phyloP scores from a whole-genome alignment of 2,329 filamentous ascomycete genomes.

The Capronia epimyces region DNA sequence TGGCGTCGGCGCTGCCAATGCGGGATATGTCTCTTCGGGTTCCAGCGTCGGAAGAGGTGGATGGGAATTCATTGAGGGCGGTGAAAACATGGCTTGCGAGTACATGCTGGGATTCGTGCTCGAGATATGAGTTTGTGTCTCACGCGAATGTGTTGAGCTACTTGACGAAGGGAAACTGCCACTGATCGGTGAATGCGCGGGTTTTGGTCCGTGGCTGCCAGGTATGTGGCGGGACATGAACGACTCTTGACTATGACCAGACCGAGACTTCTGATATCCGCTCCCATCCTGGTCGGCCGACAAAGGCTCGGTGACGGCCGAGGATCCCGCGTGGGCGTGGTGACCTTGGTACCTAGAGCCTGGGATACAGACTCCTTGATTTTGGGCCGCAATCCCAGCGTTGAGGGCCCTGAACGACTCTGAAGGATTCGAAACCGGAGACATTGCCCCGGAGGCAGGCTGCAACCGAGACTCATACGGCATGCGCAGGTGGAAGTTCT shows the following conservation, averaged over 20 bases:
- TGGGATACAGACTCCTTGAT: constrained; percentile 34
- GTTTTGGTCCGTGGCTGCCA: constrained; percentile 24
- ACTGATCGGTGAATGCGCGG: constrained; percentile 34
- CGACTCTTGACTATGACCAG: constrained; percentile 34
- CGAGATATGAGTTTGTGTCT: constrained; percentile 14
- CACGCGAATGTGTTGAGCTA: constrained; percentile 26
- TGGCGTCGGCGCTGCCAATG: constrained; percentile 22
- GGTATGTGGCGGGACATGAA: not conserved
- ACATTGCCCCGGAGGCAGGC: constrained; percentile 44
- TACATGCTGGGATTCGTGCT: constrained; percentile 15
- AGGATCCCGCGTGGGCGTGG: constrained; percentile 30
- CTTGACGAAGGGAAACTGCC: constrained; percentile 31
- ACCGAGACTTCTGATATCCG: constrained; percentile 20
- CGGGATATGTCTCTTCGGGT: constrained; percentile 23
- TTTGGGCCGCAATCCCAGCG: constrained; percentile 31
- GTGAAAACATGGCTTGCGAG: constrained; percentile 40
- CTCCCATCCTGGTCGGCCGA: constrained; percentile 4
- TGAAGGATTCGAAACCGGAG: constrained; percentile 35
- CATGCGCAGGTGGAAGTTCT: constrained; percentile 48
- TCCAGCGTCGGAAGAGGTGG: constrained; percentile 34
- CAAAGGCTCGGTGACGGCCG: constrained; percentile 14
- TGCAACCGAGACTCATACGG: constrained; percentile 41
- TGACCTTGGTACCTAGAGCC: constrained; percentile 32
- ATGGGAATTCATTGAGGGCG: constrained; percentile 32
- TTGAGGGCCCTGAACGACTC: constrained; percentile 31